Evolutionary conservation across 192 early-diverging fungal species (phyloP), one percentile per base, ranked within the genome.

Genomic region (Chytriomyces hyalinus): DNA sequence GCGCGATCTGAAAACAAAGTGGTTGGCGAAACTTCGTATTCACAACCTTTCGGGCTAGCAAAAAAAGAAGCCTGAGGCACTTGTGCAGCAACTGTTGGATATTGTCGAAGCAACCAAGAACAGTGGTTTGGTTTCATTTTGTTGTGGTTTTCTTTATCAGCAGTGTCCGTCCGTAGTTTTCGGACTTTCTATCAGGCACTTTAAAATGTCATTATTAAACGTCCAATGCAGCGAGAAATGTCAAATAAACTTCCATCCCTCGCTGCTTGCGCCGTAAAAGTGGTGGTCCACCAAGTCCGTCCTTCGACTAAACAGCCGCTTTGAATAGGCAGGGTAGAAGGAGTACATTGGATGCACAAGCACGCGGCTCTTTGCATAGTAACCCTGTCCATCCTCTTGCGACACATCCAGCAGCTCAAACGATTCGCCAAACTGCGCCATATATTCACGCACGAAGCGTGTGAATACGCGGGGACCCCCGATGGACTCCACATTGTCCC

Each of bases 391-490:
- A 49, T 61, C 53, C 1, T 36, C n/a, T 49, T 68, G n/a, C 0
- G 26, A 13, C 26, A 48, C 10, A 9, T 9, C 46, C 48, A 68
- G 10, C 9, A n/a, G 2, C 17, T 68, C 44, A 2, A 68, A 44
- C 2, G 61, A 28, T n/a, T 75, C 73, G 5, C 64, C 73, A 45
- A 36, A 44, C 6, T 43, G 10, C 7, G 15, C 17, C 64, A 75
- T 62, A 48, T 75, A 75, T 24, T 49, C 49, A 1, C 26, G 13
- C 17, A 75, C 49, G 44, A 20, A 26, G 1, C 50, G 48, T 22
- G 73, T 75, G 3, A 75, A 50, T 6, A 75, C 64, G 49, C 66
- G 73, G 20, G 73, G 73, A 17, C 73, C 73, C 3, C 73, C 73
- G 15, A 75, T 75, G 36, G 49, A 64, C 60, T 75, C 73, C 13